Conservation (phyloP, 2,329 filamentous ascomycete genomes). For the Biscogniauxia sp. region DNA sequence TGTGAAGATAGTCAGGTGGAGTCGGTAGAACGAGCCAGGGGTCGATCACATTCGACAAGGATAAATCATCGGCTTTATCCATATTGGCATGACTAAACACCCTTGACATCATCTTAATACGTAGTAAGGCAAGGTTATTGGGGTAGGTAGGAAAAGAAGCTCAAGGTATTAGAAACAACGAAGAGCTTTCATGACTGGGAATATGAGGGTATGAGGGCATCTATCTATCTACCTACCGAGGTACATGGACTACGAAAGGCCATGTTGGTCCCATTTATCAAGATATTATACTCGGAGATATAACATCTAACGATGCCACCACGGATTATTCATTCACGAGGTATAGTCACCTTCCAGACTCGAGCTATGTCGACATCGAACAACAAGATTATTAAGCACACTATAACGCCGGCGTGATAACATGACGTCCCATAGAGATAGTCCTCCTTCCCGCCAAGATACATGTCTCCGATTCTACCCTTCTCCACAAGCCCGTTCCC, state of each 20-base stretch:
- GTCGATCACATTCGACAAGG: slow-evolving; percentile 4
- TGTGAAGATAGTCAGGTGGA: slow-evolving; percentile 9
- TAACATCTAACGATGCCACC: background rate
- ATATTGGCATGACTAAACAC: slow-evolving; percentile 14
- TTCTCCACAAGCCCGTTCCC: slow-evolving; percentile 10
- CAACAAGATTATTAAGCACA: background rate
- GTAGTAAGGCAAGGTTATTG: background rate
- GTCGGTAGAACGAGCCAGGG: slow-evolving; percentile 5
- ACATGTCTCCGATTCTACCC: slow-evolving; percentile 7
- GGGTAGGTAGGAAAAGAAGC: background rate
- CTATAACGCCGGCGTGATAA: background rate
- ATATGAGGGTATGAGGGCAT: background rate
- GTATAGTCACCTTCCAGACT: background rate
- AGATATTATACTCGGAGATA: background rate
- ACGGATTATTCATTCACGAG: background rate
- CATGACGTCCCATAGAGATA: background rate
- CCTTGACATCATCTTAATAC: background rate
- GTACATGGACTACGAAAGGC: background rate
- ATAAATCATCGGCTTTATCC: slow-evolving; percentile 17
- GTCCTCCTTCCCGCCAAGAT: slow-evolving; percentile 11
- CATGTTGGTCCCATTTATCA: background rate
- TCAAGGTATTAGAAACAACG: background rate
- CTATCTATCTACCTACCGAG: background rate
- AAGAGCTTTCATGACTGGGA: background rate
- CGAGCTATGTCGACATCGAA: background rate